These are phyloP conservation scores for Leccinum ochraceum DNA, from an alignment of 768 basidiomycete species.

Conservation along the genomic window DNA sequence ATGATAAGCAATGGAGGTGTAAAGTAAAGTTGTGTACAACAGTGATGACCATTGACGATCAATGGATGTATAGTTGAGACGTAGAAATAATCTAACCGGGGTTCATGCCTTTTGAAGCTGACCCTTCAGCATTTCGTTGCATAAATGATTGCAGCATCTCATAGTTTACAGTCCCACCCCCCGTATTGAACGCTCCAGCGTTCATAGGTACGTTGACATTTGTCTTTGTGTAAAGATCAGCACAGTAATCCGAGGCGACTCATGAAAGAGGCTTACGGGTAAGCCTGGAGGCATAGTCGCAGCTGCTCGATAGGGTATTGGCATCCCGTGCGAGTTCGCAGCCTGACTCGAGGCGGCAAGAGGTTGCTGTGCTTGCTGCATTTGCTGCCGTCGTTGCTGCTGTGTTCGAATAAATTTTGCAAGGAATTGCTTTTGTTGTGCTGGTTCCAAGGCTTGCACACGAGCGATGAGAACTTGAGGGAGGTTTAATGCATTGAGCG, in stretches of 20 bases:
- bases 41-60: background rate
- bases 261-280: constrained; percentile 15
- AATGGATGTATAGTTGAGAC: background rate
- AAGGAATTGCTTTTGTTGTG: constrained; percentile 24
- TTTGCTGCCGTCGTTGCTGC: constrained; percentile 30
- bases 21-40: constrained; percentile 17
- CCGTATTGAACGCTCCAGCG: constrained; percentile 26
- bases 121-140: constrained; percentile 39
- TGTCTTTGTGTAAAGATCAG: constrained; percentile 11
- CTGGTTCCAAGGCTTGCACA: constrained; percentile 27
- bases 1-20: constrained; percentile 10
- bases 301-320: constrained; percentile 8
- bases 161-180: constrained; percentile 32
- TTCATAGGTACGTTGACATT: constrained; percentile 11
- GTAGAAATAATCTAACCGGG: constrained; percentile 12
- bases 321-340: constrained; percentile 17
- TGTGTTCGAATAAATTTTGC: constrained; percentile 15
- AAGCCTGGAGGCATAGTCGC: constrained; percentile 18
- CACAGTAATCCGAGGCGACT: background rate
- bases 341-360: constrained; percentile 14
- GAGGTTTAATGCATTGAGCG: background rate
- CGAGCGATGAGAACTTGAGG: constrained; percentile 18
- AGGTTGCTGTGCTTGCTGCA: constrained; percentile 24
- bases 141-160: constrained; percentile 51
- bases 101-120: constrained; percentile 22